Conservation (phyloP, 257 asterid genomes). For the Ballota nigra region DNA sequence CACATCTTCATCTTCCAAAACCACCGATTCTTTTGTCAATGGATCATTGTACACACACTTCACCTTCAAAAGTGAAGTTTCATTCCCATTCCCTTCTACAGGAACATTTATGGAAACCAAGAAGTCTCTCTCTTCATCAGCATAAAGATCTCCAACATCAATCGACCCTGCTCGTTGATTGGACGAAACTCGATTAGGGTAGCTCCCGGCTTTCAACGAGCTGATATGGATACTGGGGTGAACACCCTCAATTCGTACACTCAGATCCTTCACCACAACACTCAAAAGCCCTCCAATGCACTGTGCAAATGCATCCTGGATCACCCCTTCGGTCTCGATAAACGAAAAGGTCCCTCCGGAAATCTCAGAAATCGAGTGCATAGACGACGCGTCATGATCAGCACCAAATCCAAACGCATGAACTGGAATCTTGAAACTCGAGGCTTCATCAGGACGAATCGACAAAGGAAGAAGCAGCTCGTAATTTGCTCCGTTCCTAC, state of each 20-base stretch:
- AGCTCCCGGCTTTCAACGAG: constrained; percentile 76
- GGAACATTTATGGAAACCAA: constrained; percentile 69
- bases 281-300: constrained; percentile 98
- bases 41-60: constrained; percentile 66
- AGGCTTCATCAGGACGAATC: constrained; percentile 47
- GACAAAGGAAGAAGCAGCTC: constrained; percentile 74
- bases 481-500: constrained; percentile 46
- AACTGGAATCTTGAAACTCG: constrained; percentile 69
- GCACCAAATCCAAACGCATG: constrained; percentile 92
- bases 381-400: constrained; percentile 85
- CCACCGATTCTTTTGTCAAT: constrained; percentile 54
- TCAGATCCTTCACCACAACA: constrained; percentile 81
- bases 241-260: constrained; percentile 50
- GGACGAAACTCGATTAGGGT: constrained; percentile 46
- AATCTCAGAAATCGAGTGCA: constrained; percentile 91
- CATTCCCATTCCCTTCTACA: constrained; percentile 40
- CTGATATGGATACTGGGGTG: constrained; percentile 50
- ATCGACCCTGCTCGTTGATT: constrained; percentile 58
- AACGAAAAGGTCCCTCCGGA: constrained; percentile 98
- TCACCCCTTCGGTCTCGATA: constrained; percentile 91
- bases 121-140: constrained; percentile 96
- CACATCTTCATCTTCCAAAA: constrained; percentile 50
- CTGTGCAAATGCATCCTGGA: constrained; percentile 98
- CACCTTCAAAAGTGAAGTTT: constrained; percentile 61
- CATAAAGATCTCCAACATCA: constrained; percentile 84